Percentiles rank a stretch among this genome's conserved stretches.
phyloP scores from a whole-genome alignment of 768 basidiomycete genomes.

The Termitomyces sp. region DNA sequence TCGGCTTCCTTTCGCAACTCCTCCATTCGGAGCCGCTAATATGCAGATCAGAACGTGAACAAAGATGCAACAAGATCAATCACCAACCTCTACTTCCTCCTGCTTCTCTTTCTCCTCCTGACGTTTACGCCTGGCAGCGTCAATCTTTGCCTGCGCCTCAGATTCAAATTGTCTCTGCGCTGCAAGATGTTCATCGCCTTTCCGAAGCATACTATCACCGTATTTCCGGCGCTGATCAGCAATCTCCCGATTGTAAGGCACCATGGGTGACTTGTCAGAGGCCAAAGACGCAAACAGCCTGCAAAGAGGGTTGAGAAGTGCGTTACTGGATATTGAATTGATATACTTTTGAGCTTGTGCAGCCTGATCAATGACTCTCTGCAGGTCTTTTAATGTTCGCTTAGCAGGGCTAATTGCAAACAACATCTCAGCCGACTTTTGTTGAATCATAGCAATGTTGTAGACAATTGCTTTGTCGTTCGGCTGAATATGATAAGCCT shows the following conservation, averaged over 20 bases:
- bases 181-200: conserved; percentile 74
- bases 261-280: conserved; percentile 57
- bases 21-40: conserved; percentile 59
- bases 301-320: conserved; percentile 1
- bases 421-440: conserved; percentile 91
- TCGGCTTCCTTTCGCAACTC: conserved; percentile 68
- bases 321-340: background rate
- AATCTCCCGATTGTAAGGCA: conserved; percentile 85
- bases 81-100: conserved; percentile 63
- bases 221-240: conserved; percentile 90
- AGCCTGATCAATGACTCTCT: conserved; percentile 76
- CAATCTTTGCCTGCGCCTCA: conserved; percentile 69
- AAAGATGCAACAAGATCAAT: background rate
- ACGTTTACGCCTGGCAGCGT: conserved; percentile 71
- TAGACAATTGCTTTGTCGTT: conserved; percentile 88
- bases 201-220: conserved; percentile 81
- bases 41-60: conserved; percentile 3
- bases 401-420: conserved; percentile 71
- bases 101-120: conserved; percentile 74
- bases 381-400: conserved; percentile 77
- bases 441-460: conserved; percentile 98
- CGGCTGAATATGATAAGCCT: conserved; percentile 86
- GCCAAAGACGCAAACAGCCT: conserved; percentile 87
- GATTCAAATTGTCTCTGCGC: conserved; percentile 70
- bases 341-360: conserved; percentile 82